Evolutionary conservation across 1,284 basidiomycete species (phyloP).

Genomic region (Athelia sp.): DNA sequence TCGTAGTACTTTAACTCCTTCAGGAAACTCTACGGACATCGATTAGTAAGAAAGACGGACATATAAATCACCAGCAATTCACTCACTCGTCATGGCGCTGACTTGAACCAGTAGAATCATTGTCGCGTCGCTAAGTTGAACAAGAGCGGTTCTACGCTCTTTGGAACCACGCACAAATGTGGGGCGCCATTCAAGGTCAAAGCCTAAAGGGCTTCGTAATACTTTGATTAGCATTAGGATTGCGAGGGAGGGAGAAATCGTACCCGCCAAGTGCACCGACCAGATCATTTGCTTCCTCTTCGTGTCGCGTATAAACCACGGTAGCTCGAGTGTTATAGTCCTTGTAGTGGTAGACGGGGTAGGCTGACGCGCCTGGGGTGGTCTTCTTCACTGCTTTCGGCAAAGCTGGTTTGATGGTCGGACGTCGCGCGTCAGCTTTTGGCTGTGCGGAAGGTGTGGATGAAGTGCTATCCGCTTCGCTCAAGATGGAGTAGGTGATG

Average conservation of each 20-base stretch:
- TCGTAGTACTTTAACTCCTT: constrained; percentile 37
- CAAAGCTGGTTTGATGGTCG: not conserved
- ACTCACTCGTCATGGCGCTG: constrained; percentile 46
- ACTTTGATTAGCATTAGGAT: not conserved
- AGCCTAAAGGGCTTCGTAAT: constrained; percentile 46
- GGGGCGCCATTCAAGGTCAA: constrained; percentile 60
- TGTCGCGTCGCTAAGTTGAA: constrained; percentile 44
- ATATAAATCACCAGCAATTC: too few relatives aligned
- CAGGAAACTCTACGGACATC: constrained; percentile 33
- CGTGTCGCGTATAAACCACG: constrained; percentile 35
- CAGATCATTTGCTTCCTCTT: constrained; percentile 38
- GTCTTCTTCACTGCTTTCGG: not conserved
- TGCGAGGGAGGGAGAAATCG: constrained; percentile 5
- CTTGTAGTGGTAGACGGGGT: constrained; percentile 35
- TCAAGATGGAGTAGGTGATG: too few relatives aligned
- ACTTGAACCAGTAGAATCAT: constrained; percentile 56
- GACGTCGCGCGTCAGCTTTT: too few relatives aligned
- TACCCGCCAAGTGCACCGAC: constrained; percentile 35
- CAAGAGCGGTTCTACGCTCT: constrained; percentile 40
- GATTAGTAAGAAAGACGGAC: not conserved
- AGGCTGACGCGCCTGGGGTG: not conserved
- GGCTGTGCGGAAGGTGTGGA: too few relatives aligned
- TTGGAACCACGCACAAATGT: constrained; percentile 22
- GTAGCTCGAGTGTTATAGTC: constrained; percentile 30
- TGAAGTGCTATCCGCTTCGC: too few relatives aligned